Percentiles rank a stretch among this genome's conserved stretches.
phyloP scores from a whole-genome alignment of 371 early-diverging fungal species.

The Mucor circinelloides region DNA sequence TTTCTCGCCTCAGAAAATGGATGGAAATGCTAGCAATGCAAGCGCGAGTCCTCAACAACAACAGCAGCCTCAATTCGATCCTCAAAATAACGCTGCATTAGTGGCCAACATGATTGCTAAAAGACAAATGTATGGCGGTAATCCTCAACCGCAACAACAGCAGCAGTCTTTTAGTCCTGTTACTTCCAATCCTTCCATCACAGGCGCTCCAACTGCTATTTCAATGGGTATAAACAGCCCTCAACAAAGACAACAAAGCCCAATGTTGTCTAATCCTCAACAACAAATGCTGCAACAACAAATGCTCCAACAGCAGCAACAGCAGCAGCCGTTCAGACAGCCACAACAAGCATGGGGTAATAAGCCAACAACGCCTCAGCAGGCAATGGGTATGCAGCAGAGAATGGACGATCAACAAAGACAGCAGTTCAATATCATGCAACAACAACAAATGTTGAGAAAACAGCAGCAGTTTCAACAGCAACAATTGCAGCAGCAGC shows the following conservation, averaged over 20 bases:
- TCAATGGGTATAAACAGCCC: conserved; percentile 9
- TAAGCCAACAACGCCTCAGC: conserved; percentile 30
- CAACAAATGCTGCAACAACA: conserved; percentile 1
- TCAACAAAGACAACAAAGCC: conserved; percentile 20
- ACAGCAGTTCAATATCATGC: conserved; percentile 20
- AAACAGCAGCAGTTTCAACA: conserved; percentile 2
- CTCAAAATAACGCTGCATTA: conserved; percentile 15
- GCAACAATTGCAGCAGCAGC: conserved; percentile 15
- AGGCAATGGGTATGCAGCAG: conserved; percentile 29
- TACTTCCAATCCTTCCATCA: conserved; percentile 8
- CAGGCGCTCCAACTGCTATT: conserved; percentile 15
- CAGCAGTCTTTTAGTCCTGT: conserved; percentile 2
- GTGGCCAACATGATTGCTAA: conserved; percentile 25
- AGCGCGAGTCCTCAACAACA: conserved; percentile 21
- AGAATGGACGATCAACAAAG: conserved; percentile 31
- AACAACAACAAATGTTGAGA: conserved; percentile 5
- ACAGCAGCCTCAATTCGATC: conserved; percentile 13
- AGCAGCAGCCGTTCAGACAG: conserved; percentile 3
- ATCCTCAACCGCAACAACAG: conserved; percentile 12
- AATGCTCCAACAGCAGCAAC: conserved; percentile 8
- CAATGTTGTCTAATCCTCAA: conserved; percentile 17
- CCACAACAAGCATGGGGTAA: conserved; percentile 24
- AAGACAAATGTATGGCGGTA: conserved; percentile 23
- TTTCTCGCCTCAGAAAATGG: conserved; percentile 13
- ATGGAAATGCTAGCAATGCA: conserved; percentile 3